Conservation (phyloP, 2,329 filamentous ascomycete genomes). For the Ophiostoma piceae region DNA sequence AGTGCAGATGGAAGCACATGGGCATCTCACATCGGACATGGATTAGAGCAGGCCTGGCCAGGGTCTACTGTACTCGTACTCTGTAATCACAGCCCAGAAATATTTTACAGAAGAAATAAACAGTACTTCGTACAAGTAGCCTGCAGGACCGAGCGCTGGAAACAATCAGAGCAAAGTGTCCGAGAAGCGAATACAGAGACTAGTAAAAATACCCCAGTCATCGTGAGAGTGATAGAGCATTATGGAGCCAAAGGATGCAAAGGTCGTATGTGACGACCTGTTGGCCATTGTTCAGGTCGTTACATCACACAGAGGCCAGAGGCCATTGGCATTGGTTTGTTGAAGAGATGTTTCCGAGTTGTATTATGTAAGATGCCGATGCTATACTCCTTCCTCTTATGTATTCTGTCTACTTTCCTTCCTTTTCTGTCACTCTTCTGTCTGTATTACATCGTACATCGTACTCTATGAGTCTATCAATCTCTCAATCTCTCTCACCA, state of each 20-base stretch:
- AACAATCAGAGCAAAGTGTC: not conserved
- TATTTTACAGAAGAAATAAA: not conserved
- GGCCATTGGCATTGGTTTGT: not conserved
- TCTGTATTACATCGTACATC: too few species aligned
- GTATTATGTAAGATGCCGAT: not conserved
- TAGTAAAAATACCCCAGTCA: too few species aligned
- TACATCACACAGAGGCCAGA: not conserved
- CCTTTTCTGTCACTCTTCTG: not conserved
- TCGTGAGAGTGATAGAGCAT: too few species aligned
- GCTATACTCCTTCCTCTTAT: not conserved
- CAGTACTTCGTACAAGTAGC: too few species aligned
- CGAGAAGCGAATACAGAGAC: not conserved
- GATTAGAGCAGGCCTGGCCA: not conserved
- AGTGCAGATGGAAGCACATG: slow-evolving; percentile 2
- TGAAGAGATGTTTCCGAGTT: not conserved
- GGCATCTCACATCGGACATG: not conserved
- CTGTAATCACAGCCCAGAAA: too few species aligned
- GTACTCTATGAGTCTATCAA: too few species aligned
- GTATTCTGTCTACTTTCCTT: too few species aligned
- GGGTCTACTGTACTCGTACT: not conserved
- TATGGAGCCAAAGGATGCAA: not conserved
- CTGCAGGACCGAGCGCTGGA: not conserved
- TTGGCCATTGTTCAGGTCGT: not conserved
- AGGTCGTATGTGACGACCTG: not conserved
- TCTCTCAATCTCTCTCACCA: too few species aligned